Conservation (phyloP, 371 early-diverging fungal genomes). For the Rhizomucor pusillus region DNA sequence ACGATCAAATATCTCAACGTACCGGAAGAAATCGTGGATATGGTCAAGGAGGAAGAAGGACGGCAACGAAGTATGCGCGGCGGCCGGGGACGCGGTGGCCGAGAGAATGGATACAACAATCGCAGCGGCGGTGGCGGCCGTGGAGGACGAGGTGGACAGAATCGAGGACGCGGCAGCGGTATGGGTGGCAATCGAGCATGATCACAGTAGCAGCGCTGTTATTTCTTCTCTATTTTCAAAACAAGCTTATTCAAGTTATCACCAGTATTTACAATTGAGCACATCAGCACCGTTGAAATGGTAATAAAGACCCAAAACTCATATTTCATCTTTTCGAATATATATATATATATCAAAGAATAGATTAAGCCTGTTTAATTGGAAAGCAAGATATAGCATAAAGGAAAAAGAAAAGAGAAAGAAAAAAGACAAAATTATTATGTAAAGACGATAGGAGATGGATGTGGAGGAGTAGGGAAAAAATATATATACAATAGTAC, state of each 20-base stretch:
- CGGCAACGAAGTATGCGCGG: slow-evolving; percentile 39
- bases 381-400: slow-evolving; percentile 1
- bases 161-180: slow-evolving; percentile 24
- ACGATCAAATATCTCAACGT: slow-evolving; percentile 94
- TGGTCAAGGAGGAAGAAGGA: slow-evolving; percentile 76
- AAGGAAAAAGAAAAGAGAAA: slow-evolving; percentile 3
- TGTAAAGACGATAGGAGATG: slow-evolving; percentile 1
- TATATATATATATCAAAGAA: not conserved
- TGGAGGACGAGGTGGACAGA: slow-evolving; percentile 40
- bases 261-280: too few relatives aligned
- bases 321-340: not conserved
- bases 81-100: slow-evolving; percentile 58
- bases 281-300: too few relatives aligned
- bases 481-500: too few relatives aligned
- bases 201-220: not conserved
- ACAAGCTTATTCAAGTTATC: too few relatives aligned
- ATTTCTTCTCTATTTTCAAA: not conserved
- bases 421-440: not conserved
- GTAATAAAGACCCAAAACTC: too few relatives aligned
- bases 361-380: not conserved
- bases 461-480: not conserved
- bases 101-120: slow-evolving; percentile 28
- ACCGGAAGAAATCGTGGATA: slow-evolving; percentile 89
- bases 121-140: slow-evolving; percentile 45
- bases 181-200: slow-evolving; percentile 4